phyloP scores from a whole-genome alignment of 129 eudicot species.

The Arctium minus region DNA sequence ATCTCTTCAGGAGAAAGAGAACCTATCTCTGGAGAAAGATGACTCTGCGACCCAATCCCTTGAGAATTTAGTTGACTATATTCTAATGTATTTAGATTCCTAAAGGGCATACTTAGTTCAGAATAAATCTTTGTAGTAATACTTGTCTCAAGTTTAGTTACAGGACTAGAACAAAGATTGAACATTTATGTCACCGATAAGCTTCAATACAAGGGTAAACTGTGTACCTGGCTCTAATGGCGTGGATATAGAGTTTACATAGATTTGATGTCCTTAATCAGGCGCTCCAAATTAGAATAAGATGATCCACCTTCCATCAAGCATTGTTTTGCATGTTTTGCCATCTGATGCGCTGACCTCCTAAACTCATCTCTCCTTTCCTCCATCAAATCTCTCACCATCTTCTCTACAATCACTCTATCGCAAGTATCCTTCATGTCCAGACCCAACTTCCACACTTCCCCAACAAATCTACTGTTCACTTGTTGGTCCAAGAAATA shows the following conservation, averaged over 20 bases:
- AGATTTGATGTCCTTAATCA: conserved; percentile 39
- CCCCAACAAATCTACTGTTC: conserved; percentile 48
- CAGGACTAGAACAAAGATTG: not conserved
- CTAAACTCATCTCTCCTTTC: conserved; percentile 23
- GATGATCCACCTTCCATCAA: conserved; percentile 45
- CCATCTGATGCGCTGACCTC: conserved; percentile 27
- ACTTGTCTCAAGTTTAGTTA: not conserved
- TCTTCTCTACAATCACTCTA: conserved; percentile 36
- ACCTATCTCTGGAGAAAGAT: conserved; percentile 6
- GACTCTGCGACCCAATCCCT: conserved; percentile 18
- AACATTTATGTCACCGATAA: not conserved
- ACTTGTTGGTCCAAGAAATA: conserved; percentile 41
- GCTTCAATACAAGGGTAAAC: not conserved
- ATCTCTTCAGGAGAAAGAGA: conserved; percentile 20
- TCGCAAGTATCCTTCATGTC: conserved; percentile 54
- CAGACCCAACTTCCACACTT: conserved; percentile 48
- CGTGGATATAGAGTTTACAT: conserved; percentile 6
- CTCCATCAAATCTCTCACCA: conserved; percentile 48
- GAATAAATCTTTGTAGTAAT: not conserved
- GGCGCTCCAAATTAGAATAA: conserved; percentile 27
- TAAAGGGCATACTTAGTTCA: not conserved
- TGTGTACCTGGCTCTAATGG: not conserved
- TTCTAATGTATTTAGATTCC: conserved; percentile 2
- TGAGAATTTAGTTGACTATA: conserved; percentile 13
- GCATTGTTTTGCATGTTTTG: conserved; percentile 25